A percentile compares a stretch with the other conserved stretches of the same genome.
Conservation (phyloP, 768 basidiomycete species). For the Sporobolomyces roseus region DNA sequence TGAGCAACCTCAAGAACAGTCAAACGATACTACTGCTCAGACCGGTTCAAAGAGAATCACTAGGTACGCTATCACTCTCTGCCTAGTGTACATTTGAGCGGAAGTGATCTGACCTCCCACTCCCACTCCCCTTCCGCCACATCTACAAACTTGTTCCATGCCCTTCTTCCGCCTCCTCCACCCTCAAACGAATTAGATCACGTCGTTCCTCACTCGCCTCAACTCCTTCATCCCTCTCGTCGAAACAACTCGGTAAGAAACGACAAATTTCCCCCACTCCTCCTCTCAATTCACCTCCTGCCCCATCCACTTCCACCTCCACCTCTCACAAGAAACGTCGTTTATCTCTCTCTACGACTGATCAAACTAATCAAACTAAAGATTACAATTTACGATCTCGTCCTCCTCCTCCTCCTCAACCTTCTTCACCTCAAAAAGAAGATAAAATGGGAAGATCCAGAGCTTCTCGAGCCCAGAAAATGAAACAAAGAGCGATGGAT, state of each 20-base stretch:
- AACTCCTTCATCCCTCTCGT: too few species aligned
- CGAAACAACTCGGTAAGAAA: too few species aligned
- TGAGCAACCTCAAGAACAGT: not conserved
- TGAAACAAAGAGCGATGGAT: conserved; percentile 8
- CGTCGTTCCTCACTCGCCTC: too few species aligned
- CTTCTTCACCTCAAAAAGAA: not conserved
- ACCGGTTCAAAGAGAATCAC: not conserved
- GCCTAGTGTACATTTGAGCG: not conserved
- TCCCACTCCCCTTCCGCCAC: not conserved
- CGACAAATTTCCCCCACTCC: not conserved
- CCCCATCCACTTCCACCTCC: not conserved
- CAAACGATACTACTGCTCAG: not conserved
- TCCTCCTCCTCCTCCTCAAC: not conserved
- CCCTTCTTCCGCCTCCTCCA: too few species aligned
- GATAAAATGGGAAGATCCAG: too few species aligned
- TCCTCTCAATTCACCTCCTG: too few species aligned
- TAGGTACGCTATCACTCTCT: not conserved
- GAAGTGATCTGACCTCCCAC: not conserved
- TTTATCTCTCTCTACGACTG: too few species aligned
- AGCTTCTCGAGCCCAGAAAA: not conserved
- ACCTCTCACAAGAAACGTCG: too few species aligned
- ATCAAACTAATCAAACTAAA: too few species aligned
- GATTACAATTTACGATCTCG: too few species aligned
- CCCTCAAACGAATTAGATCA: too few species aligned
- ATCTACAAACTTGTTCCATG: too few species aligned